These are phyloP conservation scores for Paraleonurus japonicus DNA, from an alignment of 257 asterid species.

Conservation along the genomic window DNA sequence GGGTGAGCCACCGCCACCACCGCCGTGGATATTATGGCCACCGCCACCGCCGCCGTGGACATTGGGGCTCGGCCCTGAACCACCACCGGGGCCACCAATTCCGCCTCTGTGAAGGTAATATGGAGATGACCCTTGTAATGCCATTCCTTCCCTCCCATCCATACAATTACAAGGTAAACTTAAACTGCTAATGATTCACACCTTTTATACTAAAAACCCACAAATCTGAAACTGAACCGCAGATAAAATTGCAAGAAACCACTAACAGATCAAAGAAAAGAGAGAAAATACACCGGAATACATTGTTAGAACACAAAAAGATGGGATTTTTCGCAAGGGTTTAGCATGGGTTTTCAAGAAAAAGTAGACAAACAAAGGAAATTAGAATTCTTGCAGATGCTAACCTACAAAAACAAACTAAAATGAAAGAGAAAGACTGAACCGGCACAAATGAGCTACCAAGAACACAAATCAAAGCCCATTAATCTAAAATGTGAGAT, in stretches of 20 bases:
- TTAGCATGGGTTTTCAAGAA: slow-evolving; percentile 57
- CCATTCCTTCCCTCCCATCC: slow-evolving; percentile 75
- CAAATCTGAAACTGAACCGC: slow-evolving; percentile 37
- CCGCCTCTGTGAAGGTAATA: slow-evolving; percentile 68
- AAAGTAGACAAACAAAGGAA: slow-evolving; percentile 12
- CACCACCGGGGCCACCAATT: slow-evolving; percentile 41
- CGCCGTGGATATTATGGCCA: slow-evolving; percentile 30
- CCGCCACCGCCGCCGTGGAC: slow-evolving; percentile 35
- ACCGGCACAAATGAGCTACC: slow-evolving; percentile 19
- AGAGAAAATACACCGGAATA: slow-evolving; percentile 10
- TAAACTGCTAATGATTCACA: slow-evolving; percentile 25
- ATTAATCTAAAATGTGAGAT: slow-evolving; percentile 39
- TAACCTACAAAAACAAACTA: slow-evolving; percentile 1
- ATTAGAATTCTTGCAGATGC: neutral
- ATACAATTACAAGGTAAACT: slow-evolving; percentile 47
- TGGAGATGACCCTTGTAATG: slow-evolving; percentile 60
- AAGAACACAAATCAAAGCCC: slow-evolving; percentile 37
- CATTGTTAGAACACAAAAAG: slow-evolving; percentile 12
- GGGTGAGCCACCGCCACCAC: slow-evolving; percentile 33
- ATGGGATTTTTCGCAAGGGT: slow-evolving; percentile 34
- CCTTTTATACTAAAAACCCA: slow-evolving; percentile 11
- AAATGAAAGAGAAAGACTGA: slow-evolving; percentile 20
- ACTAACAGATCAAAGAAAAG: slow-evolving; percentile 16
- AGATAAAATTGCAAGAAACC: slow-evolving; percentile 9
- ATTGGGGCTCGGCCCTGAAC: slow-evolving; percentile 35